Evolutionary conservation across 2,329 filamentous ascomycete species (phyloP).

Genomic region (Aspergillus pseudotamarii): DNA sequence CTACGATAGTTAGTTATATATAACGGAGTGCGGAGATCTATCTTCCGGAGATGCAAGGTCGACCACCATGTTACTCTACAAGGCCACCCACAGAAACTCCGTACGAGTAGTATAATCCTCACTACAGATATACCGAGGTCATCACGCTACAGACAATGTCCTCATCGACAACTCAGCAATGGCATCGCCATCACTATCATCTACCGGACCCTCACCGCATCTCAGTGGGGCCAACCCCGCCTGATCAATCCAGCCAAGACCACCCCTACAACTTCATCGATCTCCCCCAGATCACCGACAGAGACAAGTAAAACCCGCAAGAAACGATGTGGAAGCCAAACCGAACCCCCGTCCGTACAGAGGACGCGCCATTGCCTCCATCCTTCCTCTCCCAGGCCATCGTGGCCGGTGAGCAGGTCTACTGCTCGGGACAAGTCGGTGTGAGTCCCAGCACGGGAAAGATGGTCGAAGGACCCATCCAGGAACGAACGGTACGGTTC

Average conservation of each 20-base stretch:
- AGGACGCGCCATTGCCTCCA: constrained; percentile 53
- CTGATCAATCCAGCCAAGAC: not conserved
- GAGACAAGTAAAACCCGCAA: not conserved
- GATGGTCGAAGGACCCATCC: constrained; percentile 58
- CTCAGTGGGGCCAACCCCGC: not conserved
- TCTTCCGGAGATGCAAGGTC: not conserved
- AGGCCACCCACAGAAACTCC: too few species aligned
- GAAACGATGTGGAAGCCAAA: constrained; percentile 15
- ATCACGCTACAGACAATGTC: not conserved
- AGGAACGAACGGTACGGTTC: constrained; percentile 53
- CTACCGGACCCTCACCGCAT: not conserved
- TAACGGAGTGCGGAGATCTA: not conserved
- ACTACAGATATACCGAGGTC: not conserved
- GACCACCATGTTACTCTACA: too few species aligned
- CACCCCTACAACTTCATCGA: not conserved
- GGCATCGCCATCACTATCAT: not conserved
- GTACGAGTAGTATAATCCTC: not conserved
- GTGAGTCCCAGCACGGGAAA: constrained; percentile 56
- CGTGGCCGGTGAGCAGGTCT: constrained; percentile 64
- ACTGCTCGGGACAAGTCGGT: constrained; percentile 67
- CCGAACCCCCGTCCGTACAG: constrained; percentile 39
- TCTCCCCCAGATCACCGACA: not conserved
- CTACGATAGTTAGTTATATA: not conserved
- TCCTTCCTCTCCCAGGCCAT: constrained; percentile 60
- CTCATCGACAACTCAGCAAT: not conserved